A percentile compares a stretch with the other conserved stretches of the same genome.
Conservation (phyloP, 495 filamentous ascomycete species). For the Xylaria acuta region DNA sequence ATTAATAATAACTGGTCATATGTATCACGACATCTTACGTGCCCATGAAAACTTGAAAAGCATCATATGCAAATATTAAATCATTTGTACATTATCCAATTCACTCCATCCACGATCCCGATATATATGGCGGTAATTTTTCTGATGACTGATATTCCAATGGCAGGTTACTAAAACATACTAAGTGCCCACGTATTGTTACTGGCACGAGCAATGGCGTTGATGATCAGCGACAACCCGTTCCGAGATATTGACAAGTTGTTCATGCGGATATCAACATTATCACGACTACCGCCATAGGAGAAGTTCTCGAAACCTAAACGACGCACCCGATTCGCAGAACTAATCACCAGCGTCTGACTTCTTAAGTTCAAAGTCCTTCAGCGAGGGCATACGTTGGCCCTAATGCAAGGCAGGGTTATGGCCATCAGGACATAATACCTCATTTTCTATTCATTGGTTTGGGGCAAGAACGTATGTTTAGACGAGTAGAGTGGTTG, state of each 20-base stretch:
- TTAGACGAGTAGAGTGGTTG: background rate
- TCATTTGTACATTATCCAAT: background rate
- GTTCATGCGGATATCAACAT: background rate
- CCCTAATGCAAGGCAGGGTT: background rate
- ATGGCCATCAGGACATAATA: background rate
- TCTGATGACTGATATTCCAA: background rate
- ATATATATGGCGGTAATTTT: background rate
- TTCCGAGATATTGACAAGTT: background rate
- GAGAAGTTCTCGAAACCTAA: background rate
- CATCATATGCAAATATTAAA: background rate
- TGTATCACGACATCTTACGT: slow-evolving; percentile 10
- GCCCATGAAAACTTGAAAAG: background rate
- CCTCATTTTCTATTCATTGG: background rate
- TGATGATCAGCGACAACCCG: background rate
- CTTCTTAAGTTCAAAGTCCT: background rate
- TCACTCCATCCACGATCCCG: background rate
- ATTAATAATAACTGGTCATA: background rate
- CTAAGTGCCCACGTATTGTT: background rate
- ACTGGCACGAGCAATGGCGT: background rate
- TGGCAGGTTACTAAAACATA: background rate
- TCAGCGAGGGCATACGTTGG: background rate
- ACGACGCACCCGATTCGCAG: background rate
- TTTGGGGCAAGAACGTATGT: background rate
- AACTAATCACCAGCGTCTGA: background rate
- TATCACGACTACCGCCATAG: background rate